These are phyloP conservation scores for Naganishia friedmannii DNA, from an alignment of 768 basidiomycete genomes.

Conservation along the genomic window DNA sequence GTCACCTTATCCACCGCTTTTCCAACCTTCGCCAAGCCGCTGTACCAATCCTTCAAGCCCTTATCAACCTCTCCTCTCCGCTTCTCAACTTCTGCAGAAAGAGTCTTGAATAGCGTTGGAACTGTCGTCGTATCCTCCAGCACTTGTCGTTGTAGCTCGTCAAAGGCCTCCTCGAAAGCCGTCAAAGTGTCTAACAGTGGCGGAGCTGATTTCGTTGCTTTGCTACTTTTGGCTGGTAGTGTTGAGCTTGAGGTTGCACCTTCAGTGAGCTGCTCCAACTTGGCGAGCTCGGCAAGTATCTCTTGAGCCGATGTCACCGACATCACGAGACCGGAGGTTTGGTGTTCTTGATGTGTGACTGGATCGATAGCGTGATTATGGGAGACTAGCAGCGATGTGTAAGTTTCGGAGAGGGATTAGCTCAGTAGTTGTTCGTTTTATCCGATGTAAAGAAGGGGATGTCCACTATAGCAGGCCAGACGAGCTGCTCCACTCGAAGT, in stretches of 20 bases:
- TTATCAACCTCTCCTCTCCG: constrained; percentile 64
- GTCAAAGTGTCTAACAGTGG: constrained; percentile 34
- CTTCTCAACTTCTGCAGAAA: constrained; percentile 58
- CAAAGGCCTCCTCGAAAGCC: constrained; percentile 40
- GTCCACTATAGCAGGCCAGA: not conserved
- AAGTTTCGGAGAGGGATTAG: too few species aligned
- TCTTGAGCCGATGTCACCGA: constrained; percentile 21
- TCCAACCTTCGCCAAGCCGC: constrained; percentile 69
- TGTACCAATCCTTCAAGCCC: constrained; percentile 82
- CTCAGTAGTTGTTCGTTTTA: too few species aligned
- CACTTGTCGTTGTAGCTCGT: constrained; percentile 40
- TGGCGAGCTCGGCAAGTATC: constrained; percentile 9
- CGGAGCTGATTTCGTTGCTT: not conserved
- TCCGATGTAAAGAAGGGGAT: not conserved
- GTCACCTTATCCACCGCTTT: constrained; percentile 87
- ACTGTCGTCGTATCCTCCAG: constrained; percentile 33
- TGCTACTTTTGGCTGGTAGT: not conserved
- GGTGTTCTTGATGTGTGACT: not conserved
- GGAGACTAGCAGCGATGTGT: too few species aligned
- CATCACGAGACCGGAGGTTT: not conserved
- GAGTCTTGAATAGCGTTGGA: constrained; percentile 44
- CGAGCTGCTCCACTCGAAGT: not conserved
- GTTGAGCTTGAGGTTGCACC: not conserved
- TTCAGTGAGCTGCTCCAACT: constrained; percentile 8
- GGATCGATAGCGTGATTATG: not conserved